Evolutionary conservation across 495 filamentous ascomycete species (phyloP).

Genomic region (Parathielavia hyrcaniae): DNA sequence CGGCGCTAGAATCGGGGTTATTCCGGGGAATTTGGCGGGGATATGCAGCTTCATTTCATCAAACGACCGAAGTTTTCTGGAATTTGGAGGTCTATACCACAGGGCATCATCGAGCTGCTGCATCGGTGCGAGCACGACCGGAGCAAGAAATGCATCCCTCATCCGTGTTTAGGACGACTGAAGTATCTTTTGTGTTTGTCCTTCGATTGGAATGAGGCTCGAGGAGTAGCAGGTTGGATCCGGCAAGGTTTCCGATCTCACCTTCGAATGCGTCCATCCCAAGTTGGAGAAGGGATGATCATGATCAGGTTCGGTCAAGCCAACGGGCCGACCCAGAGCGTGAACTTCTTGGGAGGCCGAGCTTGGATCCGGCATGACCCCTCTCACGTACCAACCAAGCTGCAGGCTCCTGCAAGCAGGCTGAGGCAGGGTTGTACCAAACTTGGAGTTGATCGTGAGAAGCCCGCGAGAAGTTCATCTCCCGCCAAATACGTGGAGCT

Average conservation of each 20-base stretch:
- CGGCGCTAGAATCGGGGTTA: slow-evolving; percentile 6
- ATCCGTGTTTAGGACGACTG: no score
- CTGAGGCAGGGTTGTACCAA: slow-evolving; percentile 4
- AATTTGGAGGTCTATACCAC: background rate
- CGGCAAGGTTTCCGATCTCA: background rate
- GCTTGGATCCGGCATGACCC: slow-evolving; percentile 1
- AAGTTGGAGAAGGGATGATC: slow-evolving; percentile 1
- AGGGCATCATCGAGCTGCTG: background rate
- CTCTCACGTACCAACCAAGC: background rate
- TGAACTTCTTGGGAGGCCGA: background rate
- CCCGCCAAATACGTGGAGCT: slow-evolving; percentile 15
- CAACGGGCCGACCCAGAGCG: background rate
- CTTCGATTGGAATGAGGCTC: background rate
- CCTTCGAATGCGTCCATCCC: background rate
- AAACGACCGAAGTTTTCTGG: background rate
- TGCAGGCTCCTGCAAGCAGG: slow-evolving; percentile 10
- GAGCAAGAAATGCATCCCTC: background rate
- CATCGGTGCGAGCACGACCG: background rate
- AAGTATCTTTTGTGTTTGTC: no score
- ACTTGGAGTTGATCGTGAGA: background rate
- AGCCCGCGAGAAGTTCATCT: slow-evolving; percentile 3
- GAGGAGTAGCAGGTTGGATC: background rate
- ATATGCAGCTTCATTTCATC: background rate
- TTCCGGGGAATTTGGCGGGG: slow-evolving; percentile 8
- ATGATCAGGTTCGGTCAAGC: background rate